Base-by-base conservation (phyloP, 1,139 yeast species). In the Sugiyamaella grinbergsii region DNA sequence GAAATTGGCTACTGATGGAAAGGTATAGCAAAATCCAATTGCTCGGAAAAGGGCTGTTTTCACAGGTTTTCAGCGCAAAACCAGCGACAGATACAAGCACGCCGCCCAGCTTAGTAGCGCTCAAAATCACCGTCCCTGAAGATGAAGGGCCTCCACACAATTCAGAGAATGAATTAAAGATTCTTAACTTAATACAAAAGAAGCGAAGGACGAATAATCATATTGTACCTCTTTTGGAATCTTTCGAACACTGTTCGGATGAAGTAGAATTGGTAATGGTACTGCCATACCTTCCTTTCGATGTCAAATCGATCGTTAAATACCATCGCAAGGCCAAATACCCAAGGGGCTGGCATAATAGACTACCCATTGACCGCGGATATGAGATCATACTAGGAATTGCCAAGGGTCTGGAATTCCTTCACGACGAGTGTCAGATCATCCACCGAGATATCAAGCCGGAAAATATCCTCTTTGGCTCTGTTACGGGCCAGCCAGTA, bases 361-460 rank as follows among this genome's bases (percentile, higher is more conserved):
- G 51, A 5, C 54, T 76, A 34, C 55, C 67, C 0, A 16, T 37
- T 0, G 54, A 41, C 0, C 54, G 65, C 19, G 68, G 72, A 0
- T 45, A 53, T 2, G 54, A 55, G 0, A 73, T 83, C 7, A 62
- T 77, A 5, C 46, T 47, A 4, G 80, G 80, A 5, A 49, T 84
- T 3, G 70, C 78, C 0, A 56, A 60, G 1, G 93, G 82, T 0
- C 63, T 86, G 19, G 60, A 57, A 1, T 80, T 73, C 59, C 60
- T 85, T 5, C 94, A 83, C 53, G 57, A 65, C 0, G 60, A 73
- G 2, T 29, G 33, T 43, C 82, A 82, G 0, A 77, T 91, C n/a
- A 89, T 91, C 13, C 98, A 91, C 64, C 76, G 98, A 42, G 98
- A 91, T 66, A 70, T 91, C 49, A 91, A 91, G 66, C 95, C 95